These are phyloP conservation scores for Mediolabrus comicus DNA, from an alignment of 108 stramenopile genomes.

Conservation along the genomic window DNA sequence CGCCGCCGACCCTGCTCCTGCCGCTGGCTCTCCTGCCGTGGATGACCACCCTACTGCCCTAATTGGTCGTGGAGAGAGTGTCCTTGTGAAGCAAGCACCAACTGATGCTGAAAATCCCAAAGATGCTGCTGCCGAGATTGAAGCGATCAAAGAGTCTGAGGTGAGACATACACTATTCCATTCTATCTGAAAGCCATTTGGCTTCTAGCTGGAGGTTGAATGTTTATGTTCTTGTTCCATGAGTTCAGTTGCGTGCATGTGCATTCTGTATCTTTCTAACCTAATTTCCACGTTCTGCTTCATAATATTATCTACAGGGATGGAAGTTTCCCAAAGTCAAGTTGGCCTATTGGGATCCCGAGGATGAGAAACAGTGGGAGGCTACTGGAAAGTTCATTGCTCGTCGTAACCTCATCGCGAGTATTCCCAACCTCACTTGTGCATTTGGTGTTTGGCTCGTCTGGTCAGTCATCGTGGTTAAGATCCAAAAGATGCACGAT, in stretches of 20 bases:
- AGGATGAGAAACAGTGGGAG: conserved; percentile 17
- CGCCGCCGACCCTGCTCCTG: not conserved
- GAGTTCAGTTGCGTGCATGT: too few relatives aligned
- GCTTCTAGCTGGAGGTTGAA: too few relatives aligned
- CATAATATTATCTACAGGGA: too few relatives aligned
- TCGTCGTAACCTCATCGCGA: conserved; percentile 17
- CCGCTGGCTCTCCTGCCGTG: too few relatives aligned
- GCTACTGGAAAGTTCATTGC: conserved; percentile 19
- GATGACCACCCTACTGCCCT: not conserved
- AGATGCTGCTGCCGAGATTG: not conserved
- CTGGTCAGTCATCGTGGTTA: conserved; percentile 40
- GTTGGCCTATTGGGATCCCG: not conserved
- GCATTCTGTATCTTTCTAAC: too few relatives aligned
- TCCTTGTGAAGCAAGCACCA: not conserved
- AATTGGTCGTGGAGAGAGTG: conserved; percentile 25
- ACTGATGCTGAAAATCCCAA: not conserved
- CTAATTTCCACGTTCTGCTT: too few relatives aligned
- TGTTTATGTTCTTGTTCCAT: too few relatives aligned
- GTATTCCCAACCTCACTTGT: conserved; percentile 34
- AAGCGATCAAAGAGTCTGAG: not conserved
- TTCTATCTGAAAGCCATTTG: not conserved
- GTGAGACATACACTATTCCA: not conserved
- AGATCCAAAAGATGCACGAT: conserved; percentile 44
- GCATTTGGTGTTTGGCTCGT: conserved; percentile 40
- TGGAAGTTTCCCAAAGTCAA: not conserved